Evolutionary conservation across 2,329 filamentous ascomycete species (phyloP), one percentile per base, ranked within the genome.

Genomic region (Penicillium sclerotigenum): DNA sequence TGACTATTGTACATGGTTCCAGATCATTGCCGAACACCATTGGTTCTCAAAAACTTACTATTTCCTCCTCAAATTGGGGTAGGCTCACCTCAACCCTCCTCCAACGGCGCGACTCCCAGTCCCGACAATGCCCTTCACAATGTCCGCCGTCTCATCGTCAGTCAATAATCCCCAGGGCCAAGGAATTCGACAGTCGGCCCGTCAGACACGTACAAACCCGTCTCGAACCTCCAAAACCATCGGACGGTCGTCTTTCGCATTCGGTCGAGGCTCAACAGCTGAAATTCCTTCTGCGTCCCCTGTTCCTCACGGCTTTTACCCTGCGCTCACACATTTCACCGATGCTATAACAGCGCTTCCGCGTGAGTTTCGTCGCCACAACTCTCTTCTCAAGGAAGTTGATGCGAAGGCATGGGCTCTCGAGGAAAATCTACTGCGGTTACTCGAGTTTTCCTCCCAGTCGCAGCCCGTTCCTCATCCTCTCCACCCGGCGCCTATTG

Each of bases 381-480:
- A 96, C 67, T 97, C 93, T 33, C 83, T 97, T 54, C 81, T 99
- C 65, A 97, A 97, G 74, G 94, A 99, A 77, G 94, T 97, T 46
- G 94, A 99, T 78, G 93, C 93, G 60, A 99, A 99, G 77, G 89
- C 96, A 62, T 94, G 92, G 75, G 87, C 86, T 26, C 89, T 94
- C 7, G 91, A 96, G 72, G 88, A 94, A 66, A 83, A 87, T 68
- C 82, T 99, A 56, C 87, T 88, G 69, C 83, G 88, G 69, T 81
- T 95, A 59, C 84, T 96, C 65, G 81, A 73, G 57, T 57, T 58
- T 24, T 69, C 73, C 6, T 69, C 65, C 10, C 68, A 74, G 52
- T 70, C 69, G 31, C 67, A 69, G 59, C 63, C 68, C n/a, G 65
- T 71, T 52, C 65, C 69, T 43, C 68, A 63, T 53, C 71, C 72